These are phyloP conservation scores for Magnaporthiopsis rhizophila DNA, from an alignment of 2,329 filamentous ascomycete genomes.

Conservation along the genomic window DNA sequence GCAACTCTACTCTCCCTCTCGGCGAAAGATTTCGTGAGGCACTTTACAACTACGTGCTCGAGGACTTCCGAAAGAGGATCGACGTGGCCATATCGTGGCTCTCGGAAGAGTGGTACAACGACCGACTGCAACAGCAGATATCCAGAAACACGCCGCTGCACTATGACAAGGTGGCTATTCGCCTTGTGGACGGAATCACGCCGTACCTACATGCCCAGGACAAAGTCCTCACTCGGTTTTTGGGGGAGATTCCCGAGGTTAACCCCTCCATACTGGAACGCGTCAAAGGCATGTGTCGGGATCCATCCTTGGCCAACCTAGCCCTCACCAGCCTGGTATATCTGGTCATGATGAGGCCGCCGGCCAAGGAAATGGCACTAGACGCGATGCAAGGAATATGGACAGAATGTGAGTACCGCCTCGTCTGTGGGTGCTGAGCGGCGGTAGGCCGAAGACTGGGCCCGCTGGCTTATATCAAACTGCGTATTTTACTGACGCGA, in stretches of 20 bases:
- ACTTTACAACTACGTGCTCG: constrained; percentile 78
- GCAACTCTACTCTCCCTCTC: neutral
- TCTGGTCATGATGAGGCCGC: constrained; percentile 59
- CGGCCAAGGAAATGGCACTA: constrained; percentile 53
- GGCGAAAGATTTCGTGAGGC: constrained; percentile 68
- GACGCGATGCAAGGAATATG: constrained; percentile 61
- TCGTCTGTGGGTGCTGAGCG: neutral
- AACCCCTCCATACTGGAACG: constrained; percentile 63
- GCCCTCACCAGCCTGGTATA: constrained; percentile 59
- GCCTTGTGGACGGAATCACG: constrained; percentile 80
- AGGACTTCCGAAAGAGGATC: constrained; percentile 84
- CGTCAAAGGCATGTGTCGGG: constrained; percentile 59
- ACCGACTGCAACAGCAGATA: constrained; percentile 43
- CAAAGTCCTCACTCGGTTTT: constrained; percentile 79
- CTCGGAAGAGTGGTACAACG: constrained; percentile 97
- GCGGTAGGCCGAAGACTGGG: too few relatives aligned
- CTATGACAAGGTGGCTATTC: constrained; percentile 73
- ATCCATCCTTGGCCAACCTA: constrained; percentile 56
- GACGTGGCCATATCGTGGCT: constrained; percentile 90
- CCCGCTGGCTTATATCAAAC: neutral
- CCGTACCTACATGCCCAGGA: constrained; percentile 89
- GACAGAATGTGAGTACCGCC: constrained; percentile 48
- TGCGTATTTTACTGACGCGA: constrained; percentile 3
- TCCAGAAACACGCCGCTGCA: constrained; percentile 45
- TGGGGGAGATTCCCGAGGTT: constrained; percentile 84